These are phyloP conservation scores for Cytospora mali DNA, from an alignment of 2,329 filamentous ascomycete genomes.

Conservation along the genomic window DNA sequence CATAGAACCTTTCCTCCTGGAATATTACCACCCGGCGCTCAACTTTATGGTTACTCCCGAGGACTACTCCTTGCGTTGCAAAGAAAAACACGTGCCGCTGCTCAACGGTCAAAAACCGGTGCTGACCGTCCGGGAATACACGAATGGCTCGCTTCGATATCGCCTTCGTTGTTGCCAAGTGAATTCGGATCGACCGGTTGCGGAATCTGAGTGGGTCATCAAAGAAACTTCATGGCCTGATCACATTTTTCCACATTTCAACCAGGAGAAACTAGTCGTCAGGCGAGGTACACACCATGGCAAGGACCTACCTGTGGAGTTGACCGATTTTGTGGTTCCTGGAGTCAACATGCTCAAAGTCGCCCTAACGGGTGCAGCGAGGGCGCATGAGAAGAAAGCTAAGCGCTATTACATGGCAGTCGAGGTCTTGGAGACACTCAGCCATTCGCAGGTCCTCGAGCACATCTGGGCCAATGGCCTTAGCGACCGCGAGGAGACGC, in stretches of 20 bases:
- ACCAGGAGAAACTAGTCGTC: constrained; percentile 58
- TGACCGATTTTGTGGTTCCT: constrained; percentile 61
- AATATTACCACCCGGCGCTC: constrained; percentile 44
- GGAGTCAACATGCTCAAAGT: constrained; percentile 67
- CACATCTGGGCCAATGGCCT: constrained; percentile 42
- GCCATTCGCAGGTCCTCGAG: constrained; percentile 47
- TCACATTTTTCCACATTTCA: constrained; percentile 69
- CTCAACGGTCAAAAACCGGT: constrained; percentile 27
- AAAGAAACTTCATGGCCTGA: constrained; percentile 72
- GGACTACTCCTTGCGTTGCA: constrained; percentile 41
- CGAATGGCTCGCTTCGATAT: constrained; percentile 60
- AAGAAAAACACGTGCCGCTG: constrained; percentile 34
- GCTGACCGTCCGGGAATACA: constrained; percentile 44
- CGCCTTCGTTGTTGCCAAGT: constrained; percentile 67
- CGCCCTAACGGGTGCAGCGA: constrained; percentile 40
- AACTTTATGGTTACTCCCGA: constrained; percentile 49
- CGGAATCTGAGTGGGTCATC: constrained; percentile 61
- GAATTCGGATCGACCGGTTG: constrained; percentile 32
- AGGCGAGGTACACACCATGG: constrained; percentile 73
- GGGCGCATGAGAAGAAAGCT: constrained; percentile 12
- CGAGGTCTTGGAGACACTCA: constrained; percentile 65
- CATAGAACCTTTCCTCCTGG: constrained; percentile 45
- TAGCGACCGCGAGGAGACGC: constrained; percentile 51
- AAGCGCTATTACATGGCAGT: constrained; percentile 66
- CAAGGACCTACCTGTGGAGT: constrained; percentile 74